Evolutionary conservation across 2,329 filamentous ascomycete species (phyloP).

Genomic region (Paracoccidioides brasiliensis): DNA sequence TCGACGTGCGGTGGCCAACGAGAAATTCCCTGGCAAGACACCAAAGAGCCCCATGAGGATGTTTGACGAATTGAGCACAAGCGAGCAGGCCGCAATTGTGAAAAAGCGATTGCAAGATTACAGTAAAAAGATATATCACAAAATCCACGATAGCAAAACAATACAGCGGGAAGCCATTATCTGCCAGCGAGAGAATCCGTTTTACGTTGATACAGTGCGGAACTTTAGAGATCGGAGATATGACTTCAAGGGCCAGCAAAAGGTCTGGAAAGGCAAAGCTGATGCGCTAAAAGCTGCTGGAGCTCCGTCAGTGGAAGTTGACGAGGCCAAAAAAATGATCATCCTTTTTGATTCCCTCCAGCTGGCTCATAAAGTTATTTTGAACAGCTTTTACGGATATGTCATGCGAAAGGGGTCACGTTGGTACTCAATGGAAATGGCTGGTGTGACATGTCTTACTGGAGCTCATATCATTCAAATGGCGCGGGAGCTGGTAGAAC

Average conservation of each 20-base stretch:
- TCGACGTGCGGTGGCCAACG: slow-evolving; percentile 75
- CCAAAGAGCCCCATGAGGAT: slow-evolving; percentile 56
- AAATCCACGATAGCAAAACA: slow-evolving; percentile 89
- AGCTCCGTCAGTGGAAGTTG: slow-evolving; percentile 61
- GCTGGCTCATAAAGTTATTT: slow-evolving; percentile 93
- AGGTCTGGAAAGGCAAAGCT: slow-evolving; percentile 96
- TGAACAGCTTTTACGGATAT: slow-evolving; percentile 98
- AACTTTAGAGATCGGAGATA: slow-evolving; percentile 95
- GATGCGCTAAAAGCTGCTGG: slow-evolving; percentile 73
- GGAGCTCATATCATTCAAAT: slow-evolving; percentile 95
- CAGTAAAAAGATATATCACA: slow-evolving; percentile 98
- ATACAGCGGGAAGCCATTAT: slow-evolving; percentile 94
- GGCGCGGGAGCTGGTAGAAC: slow-evolving; percentile 82
- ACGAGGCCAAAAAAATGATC: slow-evolving; percentile 98
- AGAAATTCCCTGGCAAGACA: slow-evolving; percentile 71
- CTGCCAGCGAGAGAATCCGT: slow-evolving; percentile 93
- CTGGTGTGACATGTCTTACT: slow-evolving; percentile 91
- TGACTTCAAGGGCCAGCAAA: slow-evolving; percentile 96
- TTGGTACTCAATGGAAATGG: slow-evolving; percentile 99
- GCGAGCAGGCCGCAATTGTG: slow-evolving; percentile 69
- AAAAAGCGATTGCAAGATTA: slow-evolving; percentile 84
- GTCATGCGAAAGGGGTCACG: slow-evolving; percentile 98
- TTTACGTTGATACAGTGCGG: slow-evolving; percentile 92
- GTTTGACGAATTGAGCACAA: slow-evolving; percentile 67
- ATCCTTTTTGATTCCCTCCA: slow-evolving; percentile 90